Conservation (phyloP, 2,329 filamentous ascomycete species). For the Pseudogymnoascus pannorum region DNA sequence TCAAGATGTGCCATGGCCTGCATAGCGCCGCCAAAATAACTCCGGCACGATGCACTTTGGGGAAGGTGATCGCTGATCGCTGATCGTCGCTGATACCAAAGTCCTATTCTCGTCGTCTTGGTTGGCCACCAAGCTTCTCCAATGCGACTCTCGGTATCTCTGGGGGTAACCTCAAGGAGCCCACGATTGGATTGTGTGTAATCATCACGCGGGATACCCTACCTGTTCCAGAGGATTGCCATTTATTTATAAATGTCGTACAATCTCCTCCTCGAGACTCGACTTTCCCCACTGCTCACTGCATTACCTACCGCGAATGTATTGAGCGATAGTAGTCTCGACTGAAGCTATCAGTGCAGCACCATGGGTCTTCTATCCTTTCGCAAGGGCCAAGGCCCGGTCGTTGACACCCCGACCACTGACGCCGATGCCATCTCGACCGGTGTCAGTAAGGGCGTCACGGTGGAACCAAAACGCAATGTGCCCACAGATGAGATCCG, state of each 20-base stretch:
- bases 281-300: background rate
- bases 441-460: background rate
- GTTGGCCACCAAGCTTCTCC: background rate
- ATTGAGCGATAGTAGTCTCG: background rate
- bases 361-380: constrained; percentile 5
- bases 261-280: background rate
- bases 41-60: background rate
- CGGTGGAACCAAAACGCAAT: background rate
- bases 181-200: background rate
- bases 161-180: background rate
- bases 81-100: background rate
- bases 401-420: background rate
- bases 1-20: background rate
- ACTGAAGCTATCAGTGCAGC: background rate
- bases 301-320: background rate
- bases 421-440: background rate
- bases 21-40: background rate
- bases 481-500: background rate
- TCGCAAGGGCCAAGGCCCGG: background rate
- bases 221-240: background rate
- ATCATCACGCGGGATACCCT: background rate
- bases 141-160: background rate
- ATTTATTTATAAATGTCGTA: background rate
- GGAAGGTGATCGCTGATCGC: constrained; percentile 3
- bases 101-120: background rate